Evolutionary conservation across 768 basidiomycete species (phyloP), one percentile per base, ranked within the genome.

Genomic region (Scleroderma bovista): DNA sequence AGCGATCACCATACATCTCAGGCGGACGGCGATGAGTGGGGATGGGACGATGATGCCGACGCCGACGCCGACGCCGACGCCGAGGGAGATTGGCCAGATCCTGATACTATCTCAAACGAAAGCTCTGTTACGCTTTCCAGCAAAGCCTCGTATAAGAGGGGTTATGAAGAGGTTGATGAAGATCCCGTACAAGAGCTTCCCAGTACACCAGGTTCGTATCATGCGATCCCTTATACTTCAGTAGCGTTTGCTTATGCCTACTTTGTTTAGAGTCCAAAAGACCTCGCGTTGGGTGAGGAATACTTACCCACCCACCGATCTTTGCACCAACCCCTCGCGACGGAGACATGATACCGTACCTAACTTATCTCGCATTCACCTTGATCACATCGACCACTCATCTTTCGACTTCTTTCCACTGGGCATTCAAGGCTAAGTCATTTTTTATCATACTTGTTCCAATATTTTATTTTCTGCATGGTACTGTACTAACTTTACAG

Each of bases 71-170:
- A 69, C 33, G 80, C 75, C 26, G 63, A 65, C 12, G 72, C 74
- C 50, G 54, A 57, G 20, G 64, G 63, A 34, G 64, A 63, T 17
- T 79, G 76, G 76, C 72, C 69, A 45, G 72, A 75, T 41, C 69
- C 73, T 23, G 77, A 77, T 24, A 69, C 73, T 13, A 65, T 63
- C 8, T 79, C 77, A 15, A 75, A 75, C 50, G 67, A 78, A 48
- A 83, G 76, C 41, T 81, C 77, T 16, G 66, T 72, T 43, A 80
- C 81, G 2, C 65, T 83, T 44, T 80, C 79, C 12, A 82, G 80
- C 59, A 78, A 59, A 46, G 61, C 42, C 22, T 69, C 77, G 36
- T 80, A 80, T 32, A 85, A 85, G 64, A 57, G 70, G 51, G 48
- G 55, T n/a, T 53, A 60, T 23, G 75, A 81, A 36, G 77, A 77